Conservation (phyloP, 2,329 filamentous ascomycete genomes). For the Venturiaceae sp. region DNA sequence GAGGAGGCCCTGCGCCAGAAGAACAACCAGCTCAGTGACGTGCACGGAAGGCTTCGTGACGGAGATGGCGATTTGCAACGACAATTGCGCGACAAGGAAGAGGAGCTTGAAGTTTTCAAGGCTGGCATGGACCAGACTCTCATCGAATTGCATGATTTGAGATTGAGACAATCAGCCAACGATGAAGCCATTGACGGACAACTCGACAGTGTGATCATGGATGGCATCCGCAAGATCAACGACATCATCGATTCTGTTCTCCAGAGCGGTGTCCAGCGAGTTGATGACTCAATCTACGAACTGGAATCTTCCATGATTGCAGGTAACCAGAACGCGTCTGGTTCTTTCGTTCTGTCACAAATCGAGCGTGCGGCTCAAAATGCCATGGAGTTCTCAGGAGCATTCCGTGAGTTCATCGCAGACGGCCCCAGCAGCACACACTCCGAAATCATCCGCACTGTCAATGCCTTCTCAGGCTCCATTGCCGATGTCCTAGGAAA, state of each 20-base stretch:
- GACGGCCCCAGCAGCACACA: constrained; percentile 88
- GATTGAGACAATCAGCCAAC: constrained; percentile 48
- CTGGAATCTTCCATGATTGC: constrained; percentile 97
- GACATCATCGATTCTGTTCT: constrained; percentile 96
- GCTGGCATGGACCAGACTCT: constrained; percentile 95
- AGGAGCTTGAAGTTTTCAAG: constrained; percentile 96
- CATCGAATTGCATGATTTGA: constrained; percentile 83
- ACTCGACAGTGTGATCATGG: constrained; percentile 78
- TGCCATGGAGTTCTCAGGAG: constrained; percentile 93
- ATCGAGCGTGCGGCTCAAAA: constrained; percentile 93
- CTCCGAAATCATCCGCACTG: constrained; percentile 83
- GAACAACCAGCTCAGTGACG: constrained; percentile 75
- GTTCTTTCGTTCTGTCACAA: constrained; percentile 88
- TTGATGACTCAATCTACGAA: constrained; percentile 95
- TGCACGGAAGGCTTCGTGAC: constrained; percentile 67
- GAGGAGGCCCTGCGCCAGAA: constrained; percentile 87
- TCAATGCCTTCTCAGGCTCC: constrained; percentile 82
- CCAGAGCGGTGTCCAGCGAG: constrained; percentile 82
- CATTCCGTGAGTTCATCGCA: constrained; percentile 97
- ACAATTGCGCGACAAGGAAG: constrained; percentile 84
- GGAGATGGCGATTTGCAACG: constrained; percentile 79
- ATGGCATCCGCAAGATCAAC: constrained; percentile 87
- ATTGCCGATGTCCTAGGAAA: constrained; percentile 92
- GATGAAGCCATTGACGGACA: constrained; percentile 80
- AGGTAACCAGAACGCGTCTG: constrained; percentile 95